phyloP scores from a whole-genome alignment of 2,329 filamentous ascomycete species.

The Coleophoma crateriformis region DNA sequence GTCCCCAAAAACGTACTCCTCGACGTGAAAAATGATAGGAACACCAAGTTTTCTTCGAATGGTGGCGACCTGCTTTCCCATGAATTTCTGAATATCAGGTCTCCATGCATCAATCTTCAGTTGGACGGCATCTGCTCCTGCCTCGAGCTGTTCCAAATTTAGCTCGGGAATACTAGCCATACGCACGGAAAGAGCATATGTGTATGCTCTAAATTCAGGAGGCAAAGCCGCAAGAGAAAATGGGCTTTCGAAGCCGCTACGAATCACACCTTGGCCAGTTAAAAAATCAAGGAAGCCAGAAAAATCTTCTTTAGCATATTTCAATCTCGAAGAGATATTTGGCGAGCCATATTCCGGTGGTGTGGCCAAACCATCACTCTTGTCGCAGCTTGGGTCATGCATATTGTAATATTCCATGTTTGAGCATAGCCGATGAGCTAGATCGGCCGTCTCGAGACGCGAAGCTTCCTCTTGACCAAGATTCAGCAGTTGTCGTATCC shows the following conservation, averaged over 20 bases:
- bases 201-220: constrained; percentile 54
- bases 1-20: constrained; percentile 33
- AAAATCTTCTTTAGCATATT: constrained; percentile 53
- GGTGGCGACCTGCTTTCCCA: constrained; percentile 50
- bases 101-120: constrained; percentile 54
- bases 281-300: constrained; percentile 53
- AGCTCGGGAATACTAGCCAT: constrained; percentile 50
- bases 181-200: constrained; percentile 60
- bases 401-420: constrained; percentile 65
- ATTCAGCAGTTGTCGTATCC: constrained; percentile 47
- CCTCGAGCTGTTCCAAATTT: constrained; percentile 48
- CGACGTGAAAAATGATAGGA: constrained; percentile 53
- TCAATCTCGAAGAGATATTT: constrained; percentile 40
- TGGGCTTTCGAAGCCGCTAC: constrained; percentile 50
- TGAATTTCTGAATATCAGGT: constrained; percentile 38
- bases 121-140: constrained; percentile 53
- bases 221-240: constrained; percentile 55
- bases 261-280: constrained; percentile 44
- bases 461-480: constrained; percentile 35
- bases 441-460: constrained; percentile 36
- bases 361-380: constrained; percentile 24
- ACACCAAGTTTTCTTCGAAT: constrained; percentile 49
- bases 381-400: constrained; percentile 33
- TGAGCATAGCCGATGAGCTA: constrained; percentile 39
- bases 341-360: constrained; percentile 36